Evolutionary conservation across 169 alveolate species (phyloP), one percentile per base, ranked within the genome.

Genomic region (Plasmodium falciparum): DNA sequence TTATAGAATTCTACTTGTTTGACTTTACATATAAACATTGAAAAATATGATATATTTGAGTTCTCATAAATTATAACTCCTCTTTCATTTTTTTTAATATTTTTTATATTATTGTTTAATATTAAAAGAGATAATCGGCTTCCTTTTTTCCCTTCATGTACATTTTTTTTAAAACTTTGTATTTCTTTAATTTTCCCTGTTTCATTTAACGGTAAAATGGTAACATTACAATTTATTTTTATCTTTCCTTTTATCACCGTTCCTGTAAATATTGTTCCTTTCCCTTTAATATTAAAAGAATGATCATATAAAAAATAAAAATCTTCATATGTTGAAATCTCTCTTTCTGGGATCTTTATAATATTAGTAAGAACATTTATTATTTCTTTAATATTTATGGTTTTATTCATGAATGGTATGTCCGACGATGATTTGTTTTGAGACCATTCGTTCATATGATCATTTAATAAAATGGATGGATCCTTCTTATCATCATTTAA

Each of bases 181-280:
- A 88, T 88, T 15, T 70, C 88, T 24, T 73, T 88, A 33, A 88
- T 45, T 24, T 67, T 88, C 8, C 88, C 93, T 20, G 49, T 66
- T 62, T 39, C 62, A 52, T 66, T 73, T 59, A 74, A 8, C 15
- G 89, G 88, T 17, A 72, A 56, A 7, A 72, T 73, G 0, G 29
- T 24, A 17, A 88, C 61, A 13, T 29, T 26, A 13, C 50, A 8
- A 47, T 73, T 72, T 8, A 9, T 75, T 63, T n/a, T 89, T 49
- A 74, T 89, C 4, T 11, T 65, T 6, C 98, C 98, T 49, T 91
- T 88, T 45, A 96, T 93, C 2, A 96, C 96, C 2, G 98, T 96
- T 2, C 98, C 98, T 26, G 99, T 97, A 54, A 95, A 91, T 1
- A 95, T 97, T 5, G 97, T 96, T 39, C 98, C 98, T 80, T 95